Evolutionary conservation across 306 rosid species (phyloP).

Genomic region (Ziziphus jujuba): DNA sequence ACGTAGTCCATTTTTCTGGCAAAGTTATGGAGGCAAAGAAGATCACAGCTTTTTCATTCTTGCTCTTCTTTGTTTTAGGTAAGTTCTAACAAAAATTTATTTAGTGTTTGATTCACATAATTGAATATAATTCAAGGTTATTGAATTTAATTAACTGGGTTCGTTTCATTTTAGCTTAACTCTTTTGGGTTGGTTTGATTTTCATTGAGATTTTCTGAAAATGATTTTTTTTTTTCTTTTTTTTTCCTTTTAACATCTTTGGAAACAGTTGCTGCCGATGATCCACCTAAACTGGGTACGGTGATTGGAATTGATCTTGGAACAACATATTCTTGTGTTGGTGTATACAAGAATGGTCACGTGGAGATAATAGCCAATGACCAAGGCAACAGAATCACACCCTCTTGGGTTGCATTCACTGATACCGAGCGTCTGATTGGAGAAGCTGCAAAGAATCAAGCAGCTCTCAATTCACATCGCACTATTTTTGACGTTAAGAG

Average conservation of each 20-base stretch:
- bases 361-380: conserved; percentile 18
- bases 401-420: conserved; percentile 23
- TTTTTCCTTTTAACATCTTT: background rate
- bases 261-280: background rate
- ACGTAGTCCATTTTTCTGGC: background rate
- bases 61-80: conserved; percentile 42
- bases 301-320: conserved; percentile 29
- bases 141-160: no score
- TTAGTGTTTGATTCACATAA: no score
- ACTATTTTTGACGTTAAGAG: conserved; percentile 20
- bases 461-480: conserved; percentile 10
- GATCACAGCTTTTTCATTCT: conserved; percentile 27
- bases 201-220: no score
- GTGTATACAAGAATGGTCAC: conserved; percentile 10
- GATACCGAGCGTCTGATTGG: conserved; percentile 25
- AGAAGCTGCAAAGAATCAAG: conserved; percentile 25
- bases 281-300: conserved; percentile 3
- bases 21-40: conserved; percentile 11
- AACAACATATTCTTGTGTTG: conserved; percentile 21
- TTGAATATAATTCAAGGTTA: no score
- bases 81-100: background rate
- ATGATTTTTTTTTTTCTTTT: no score
- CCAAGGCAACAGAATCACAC: conserved; percentile 21
- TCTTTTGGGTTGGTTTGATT: no score
- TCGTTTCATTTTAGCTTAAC: no score